A percentile compares a stretch with the other conserved stretches of the same genome.
Conservation (phyloP, 768 basidiomycete genomes). For the Chalciporus sphaerocephalus region DNA sequence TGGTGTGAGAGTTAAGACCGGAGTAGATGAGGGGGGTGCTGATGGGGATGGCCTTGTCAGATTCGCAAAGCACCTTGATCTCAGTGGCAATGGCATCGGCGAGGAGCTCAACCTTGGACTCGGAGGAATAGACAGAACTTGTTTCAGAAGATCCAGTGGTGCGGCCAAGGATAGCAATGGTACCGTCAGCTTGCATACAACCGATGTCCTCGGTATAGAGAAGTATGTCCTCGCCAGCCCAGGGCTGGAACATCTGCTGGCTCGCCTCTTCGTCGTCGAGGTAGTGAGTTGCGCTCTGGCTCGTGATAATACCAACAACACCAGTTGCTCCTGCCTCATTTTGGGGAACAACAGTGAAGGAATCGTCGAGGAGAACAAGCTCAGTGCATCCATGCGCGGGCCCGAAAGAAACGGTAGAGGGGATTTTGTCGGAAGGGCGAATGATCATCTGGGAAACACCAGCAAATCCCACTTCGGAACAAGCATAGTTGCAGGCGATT, state of each 20-base stretch:
- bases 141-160: slow-evolving; percentile 8
- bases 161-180: slow-evolving; percentile 24
- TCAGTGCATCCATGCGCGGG: slow-evolving; percentile 28
- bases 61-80: slow-evolving; percentile 27
- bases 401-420: slow-evolving; percentile 24
- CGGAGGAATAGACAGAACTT: slow-evolving; percentile 4
- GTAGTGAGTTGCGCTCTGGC: slow-evolving; percentile 27
- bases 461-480: slow-evolving; percentile 30
- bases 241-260: slow-evolving; percentile 26
- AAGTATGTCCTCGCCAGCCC: slow-evolving; percentile 20
- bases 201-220: slow-evolving; percentile 31
- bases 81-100: slow-evolving; percentile 34
- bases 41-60: slow-evolving; percentile 22
- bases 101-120: slow-evolving; percentile 21
- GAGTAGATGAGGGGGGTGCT: slow-evolving; percentile 32
- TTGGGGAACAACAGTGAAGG: slow-evolving; percentile 19
- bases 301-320: slow-evolving; percentile 25
- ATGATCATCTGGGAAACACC: slow-evolving; percentile 30
- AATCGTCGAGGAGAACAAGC: slow-evolving; percentile 25
- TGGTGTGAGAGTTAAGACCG: slow-evolving; percentile 29
- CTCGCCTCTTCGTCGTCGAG: slow-evolving; percentile 24
- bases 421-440: slow-evolving; percentile 22
- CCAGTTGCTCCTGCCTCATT: slow-evolving; percentile 23
- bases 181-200: slow-evolving; percentile 25
- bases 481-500: slow-evolving; percentile 32